Conservation (phyloP, 108 stramenopile genomes). For the Schizochytrium sp. region DNA sequence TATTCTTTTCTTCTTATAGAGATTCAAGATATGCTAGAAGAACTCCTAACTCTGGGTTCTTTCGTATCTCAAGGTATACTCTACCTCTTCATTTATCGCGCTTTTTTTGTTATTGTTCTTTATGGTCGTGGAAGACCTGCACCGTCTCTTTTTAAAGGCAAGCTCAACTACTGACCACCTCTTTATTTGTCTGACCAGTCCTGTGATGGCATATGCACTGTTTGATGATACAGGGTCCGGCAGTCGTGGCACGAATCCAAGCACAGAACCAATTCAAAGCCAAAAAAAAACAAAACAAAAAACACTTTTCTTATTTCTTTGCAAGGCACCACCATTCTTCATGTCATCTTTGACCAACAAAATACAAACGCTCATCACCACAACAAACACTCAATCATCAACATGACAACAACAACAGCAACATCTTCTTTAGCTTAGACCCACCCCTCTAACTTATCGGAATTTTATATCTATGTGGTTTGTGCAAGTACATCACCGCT, state of each 20-base stretch:
- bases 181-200: neutral
- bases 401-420: too few species aligned
- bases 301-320: neutral
- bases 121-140: neutral
- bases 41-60: neutral
- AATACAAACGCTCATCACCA: too few species aligned
- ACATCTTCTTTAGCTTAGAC: too few species aligned
- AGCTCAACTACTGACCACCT: neutral
- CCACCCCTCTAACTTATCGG: too few species aligned
- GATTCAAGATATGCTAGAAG: neutral
- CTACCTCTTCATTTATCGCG: neutral
- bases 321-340: neutral
- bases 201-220: too few species aligned
- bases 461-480: neutral
- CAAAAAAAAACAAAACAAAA: neutral
- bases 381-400: too few species aligned
- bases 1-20: neutral
- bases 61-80: neutral
- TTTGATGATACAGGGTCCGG: too few species aligned
- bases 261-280: neutral
- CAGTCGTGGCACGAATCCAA: too few species aligned
- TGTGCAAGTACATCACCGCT: slow-evolving; percentile 21
- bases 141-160: neutral
- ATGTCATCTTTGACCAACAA: too few species aligned
- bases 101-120: neutral